A percentile compares a stretch with the other conserved stretches of the same genome.
phyloP scores from a whole-genome alignment of 176 grass and related monocot genomes.

The bread wheat (Triticum aestivum) region IWGSC_CS_RefSeq_v2.1 NC_057799.1:550132412-550132911 shows the following conservation, averaged over 20 bases:
- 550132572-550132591: too few species aligned
- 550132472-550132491: too few species aligned
- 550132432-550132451: too few species aligned
- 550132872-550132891: neutral
- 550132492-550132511: too few species aligned
- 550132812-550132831: neutral
- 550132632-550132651: too few species aligned
- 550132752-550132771: neutral
- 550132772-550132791: neutral
- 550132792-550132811: neutral
- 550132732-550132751: neutral
- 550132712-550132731: neutral
- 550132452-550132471: too few species aligned
- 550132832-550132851: neutral
- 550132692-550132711: neutral
- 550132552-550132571: too few species aligned
- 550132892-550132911: neutral
- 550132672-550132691: neutral
- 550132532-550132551: too few species aligned
- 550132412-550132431: too few species aligned
- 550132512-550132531: too few species aligned
- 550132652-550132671: neutral
- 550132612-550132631: too few species aligned
- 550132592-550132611: too few species aligned
- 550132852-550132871: neutral